These are phyloP conservation scores for Boletus huronensis DNA, from an alignment of 768 basidiomycete species.

Conservation along the genomic window DNA sequence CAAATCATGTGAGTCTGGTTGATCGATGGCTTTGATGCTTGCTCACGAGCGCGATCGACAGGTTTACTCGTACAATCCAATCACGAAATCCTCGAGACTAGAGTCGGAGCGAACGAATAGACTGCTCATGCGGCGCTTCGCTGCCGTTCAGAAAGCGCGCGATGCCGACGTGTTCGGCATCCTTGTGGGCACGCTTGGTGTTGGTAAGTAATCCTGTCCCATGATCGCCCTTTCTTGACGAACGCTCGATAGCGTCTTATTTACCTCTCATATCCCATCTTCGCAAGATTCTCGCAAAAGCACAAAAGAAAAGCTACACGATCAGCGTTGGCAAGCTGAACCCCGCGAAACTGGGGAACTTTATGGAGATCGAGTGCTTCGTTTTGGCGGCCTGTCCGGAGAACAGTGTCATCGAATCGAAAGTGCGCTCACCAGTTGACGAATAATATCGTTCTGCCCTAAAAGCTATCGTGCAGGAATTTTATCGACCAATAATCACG, in stretches of 20 bases:
- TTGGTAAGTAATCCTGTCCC: constrained; percentile 48
- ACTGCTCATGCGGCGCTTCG: constrained; percentile 88
- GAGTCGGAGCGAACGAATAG: constrained; percentile 73
- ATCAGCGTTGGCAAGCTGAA: constrained; percentile 94
- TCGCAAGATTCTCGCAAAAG: constrained; percentile 59
- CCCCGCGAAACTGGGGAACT: constrained; percentile 93
- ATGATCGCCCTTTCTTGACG: background rate
- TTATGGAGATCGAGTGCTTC: constrained; percentile 94
- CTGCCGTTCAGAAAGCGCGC: constrained; percentile 78
- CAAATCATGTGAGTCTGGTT: constrained; percentile 46
- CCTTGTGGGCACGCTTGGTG: constrained; percentile 89
- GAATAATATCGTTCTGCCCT: background rate
- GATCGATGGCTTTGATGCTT: background rate
- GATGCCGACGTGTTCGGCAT: constrained; percentile 95
- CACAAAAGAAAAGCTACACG: constrained; percentile 89
- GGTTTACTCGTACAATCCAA: constrained; percentile 79
- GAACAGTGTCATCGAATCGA: constrained; percentile 77
- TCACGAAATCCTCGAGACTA: constrained; percentile 40
- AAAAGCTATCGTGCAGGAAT: constrained; percentile 56
- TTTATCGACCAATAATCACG: constrained; percentile 85
- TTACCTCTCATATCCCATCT: constrained; percentile 81
- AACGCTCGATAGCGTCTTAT: constrained; percentile 59
- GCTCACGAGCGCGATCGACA: constrained; percentile 27
- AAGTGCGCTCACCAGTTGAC: constrained; percentile 36
- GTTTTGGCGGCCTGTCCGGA: constrained; percentile 94